These are phyloP conservation scores for Colletotrichum sp. DNA, from an alignment of 2,329 filamentous ascomycete species.

Conservation along the genomic window DNA sequence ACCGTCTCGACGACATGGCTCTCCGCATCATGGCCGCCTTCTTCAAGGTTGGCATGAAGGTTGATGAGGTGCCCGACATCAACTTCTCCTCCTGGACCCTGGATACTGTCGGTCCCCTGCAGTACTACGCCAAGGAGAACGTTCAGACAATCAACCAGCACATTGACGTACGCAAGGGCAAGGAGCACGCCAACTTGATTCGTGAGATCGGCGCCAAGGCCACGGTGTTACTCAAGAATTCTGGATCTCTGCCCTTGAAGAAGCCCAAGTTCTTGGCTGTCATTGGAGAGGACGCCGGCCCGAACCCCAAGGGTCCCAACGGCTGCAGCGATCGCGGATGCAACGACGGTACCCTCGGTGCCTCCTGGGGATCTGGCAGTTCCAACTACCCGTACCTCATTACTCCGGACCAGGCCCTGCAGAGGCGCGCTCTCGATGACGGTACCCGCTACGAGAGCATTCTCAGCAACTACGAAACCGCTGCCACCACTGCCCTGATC, in stretches of 20 bases:
- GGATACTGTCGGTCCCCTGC: constrained; percentile 74
- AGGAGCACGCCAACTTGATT: constrained; percentile 69
- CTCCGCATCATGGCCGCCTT: constrained; percentile 79
- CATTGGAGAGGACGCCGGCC: constrained; percentile 83
- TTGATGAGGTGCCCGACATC: constrained; percentile 55
- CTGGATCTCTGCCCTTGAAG: constrained; percentile 75
- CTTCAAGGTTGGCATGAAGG: constrained; percentile 67
- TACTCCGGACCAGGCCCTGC: constrained; percentile 74
- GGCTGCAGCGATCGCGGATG: constrained; percentile 74
- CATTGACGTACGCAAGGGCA: constrained; percentile 78
- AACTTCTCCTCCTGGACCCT: constrained; percentile 91
- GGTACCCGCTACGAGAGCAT: constrained; percentile 68
- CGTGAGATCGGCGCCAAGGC: constrained; percentile 80
- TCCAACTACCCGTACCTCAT: constrained; percentile 78
- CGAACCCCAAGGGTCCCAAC: constrained; percentile 78
- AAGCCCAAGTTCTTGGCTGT: constrained; percentile 78
- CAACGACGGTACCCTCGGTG: constrained; percentile 67
- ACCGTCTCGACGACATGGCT: constrained; percentile 90
- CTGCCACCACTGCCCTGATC: constrained; percentile 65
- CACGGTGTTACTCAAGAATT: constrained; percentile 90
- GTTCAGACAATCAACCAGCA: constrained; percentile 78
- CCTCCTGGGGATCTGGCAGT: constrained; percentile 82
- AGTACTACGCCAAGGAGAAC: constrained; percentile 66
- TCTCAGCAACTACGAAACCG: constrained; percentile 67
- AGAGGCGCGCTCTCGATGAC: constrained; percentile 65